A percentile compares a stretch with the other conserved stretches of the same genome.
These are phyloP conservation scores for Mycocentrospora acerina DNA, from an alignment of 2,329 filamentous ascomycete species.

Conservation along the genomic window DNA sequence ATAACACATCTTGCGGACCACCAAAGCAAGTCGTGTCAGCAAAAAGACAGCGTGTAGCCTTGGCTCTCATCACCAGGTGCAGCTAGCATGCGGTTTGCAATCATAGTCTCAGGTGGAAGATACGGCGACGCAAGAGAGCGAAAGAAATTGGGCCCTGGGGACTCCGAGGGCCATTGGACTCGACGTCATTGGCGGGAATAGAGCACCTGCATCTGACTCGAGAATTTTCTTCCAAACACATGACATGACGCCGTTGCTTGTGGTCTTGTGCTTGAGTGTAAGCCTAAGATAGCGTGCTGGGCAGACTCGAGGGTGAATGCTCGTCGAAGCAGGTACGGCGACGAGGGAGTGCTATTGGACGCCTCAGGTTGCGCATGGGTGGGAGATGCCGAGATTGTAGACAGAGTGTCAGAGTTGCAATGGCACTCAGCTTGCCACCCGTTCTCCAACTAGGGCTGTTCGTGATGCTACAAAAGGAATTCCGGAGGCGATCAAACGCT, in stretches of 20 bases:
- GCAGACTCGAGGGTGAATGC: conserved; percentile 14
- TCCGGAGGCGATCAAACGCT: conserved; percentile 44
- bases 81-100: conserved; percentile 14
- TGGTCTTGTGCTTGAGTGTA: conserved; percentile 7
- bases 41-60: conserved; percentile 18
- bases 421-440: conserved; percentile 22
- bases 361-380: conserved; percentile 8
- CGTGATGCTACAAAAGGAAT: conserved; percentile 25
- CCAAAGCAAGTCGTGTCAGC: conserved; percentile 13
- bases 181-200: conserved; percentile 21
- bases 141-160: background rate
- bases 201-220: conserved; percentile 5
- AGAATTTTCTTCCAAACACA: too few relatives aligned
- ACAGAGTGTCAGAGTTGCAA: background rate
- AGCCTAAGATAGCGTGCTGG: conserved; percentile 8
- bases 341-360: conserved; percentile 12
- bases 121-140: conserved; percentile 5
- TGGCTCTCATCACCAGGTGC: conserved; percentile 28
- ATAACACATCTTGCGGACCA: conserved; percentile 17
- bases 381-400: conserved; percentile 25
- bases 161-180: background rate
- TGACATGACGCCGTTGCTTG: conserved; percentile 7
- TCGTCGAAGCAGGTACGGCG: conserved; percentile 27
- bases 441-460: conserved; percentile 22
- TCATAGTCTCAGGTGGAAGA: conserved; percentile 13